Conservation (phyloP, 2,329 filamentous ascomycete genomes). For the Helotiales sp. region DNA sequence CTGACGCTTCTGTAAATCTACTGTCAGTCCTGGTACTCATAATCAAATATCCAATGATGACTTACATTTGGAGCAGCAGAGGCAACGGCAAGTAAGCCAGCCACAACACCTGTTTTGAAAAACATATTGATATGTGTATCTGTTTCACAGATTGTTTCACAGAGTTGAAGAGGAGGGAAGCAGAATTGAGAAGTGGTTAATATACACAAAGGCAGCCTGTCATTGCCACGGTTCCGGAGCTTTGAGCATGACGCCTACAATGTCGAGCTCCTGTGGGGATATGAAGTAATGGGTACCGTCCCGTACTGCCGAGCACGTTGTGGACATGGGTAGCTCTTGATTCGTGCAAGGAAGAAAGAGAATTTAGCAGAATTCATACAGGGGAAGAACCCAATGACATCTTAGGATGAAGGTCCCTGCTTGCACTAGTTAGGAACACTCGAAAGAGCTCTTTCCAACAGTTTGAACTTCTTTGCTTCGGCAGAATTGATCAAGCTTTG, state of each 20-base stretch:
- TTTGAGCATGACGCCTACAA: slow-evolving; percentile 6
- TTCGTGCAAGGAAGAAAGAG: not conserved
- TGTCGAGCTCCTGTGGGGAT: not conserved
- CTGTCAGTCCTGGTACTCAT: not conserved
- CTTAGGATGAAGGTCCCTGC: not conserved
- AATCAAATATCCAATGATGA: slow-evolving; percentile 13
- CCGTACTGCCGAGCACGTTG: not conserved
- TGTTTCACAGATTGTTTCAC: not conserved
- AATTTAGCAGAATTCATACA: not conserved
- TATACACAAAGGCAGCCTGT: not conserved
- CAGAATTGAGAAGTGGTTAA: not conserved
- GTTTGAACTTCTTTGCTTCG: not conserved
- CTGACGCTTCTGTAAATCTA: slow-evolving; percentile 17
- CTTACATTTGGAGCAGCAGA: slow-evolving; percentile 20
- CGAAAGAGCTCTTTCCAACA: not conserved
- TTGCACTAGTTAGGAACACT: slow-evolving; percentile 2
- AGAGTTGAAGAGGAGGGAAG: not conserved
- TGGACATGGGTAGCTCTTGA: not conserved
- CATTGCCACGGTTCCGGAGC: not conserved
- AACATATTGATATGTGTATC: slow-evolving; percentile 19
- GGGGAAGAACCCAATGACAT: not conserved
- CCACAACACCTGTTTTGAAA: slow-evolving; percentile 19
- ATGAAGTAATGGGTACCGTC: slow-evolving; percentile 2
- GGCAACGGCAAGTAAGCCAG: slow-evolving; percentile 20
- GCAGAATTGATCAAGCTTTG: not conserved